Evolutionary conservation across 306 rosid genomes (phyloP), one percentile per base, ranked within the genome.

Genomic region (Pterocarpus santalinus): DNA sequence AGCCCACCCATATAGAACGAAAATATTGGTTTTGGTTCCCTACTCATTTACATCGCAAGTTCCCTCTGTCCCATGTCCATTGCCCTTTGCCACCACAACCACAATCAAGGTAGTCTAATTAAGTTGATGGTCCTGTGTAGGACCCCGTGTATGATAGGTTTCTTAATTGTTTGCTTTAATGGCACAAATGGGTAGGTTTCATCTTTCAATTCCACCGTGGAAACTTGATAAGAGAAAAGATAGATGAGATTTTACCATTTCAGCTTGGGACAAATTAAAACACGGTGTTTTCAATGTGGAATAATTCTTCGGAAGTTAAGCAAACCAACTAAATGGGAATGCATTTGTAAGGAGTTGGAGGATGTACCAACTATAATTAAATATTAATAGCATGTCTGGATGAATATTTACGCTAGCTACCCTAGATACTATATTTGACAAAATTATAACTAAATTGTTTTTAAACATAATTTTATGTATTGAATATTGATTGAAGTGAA

Each of bases 71-170:
- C 28, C 56, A 51, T 73, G 82, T 72, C 58, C 10, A 65, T 72
- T 78, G 76, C 49, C 12, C 12, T 64, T 38, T 67, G 86, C 67
- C 56, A 52, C 60, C 9, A 16, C 82, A 69, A 75, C 53, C 56
- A 68, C 78, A 36, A 33, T 65, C 61, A 43, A 38, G 8, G 43
- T 33, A 36, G 47, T 39, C 83, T 22, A 67, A 43, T 73, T 36
- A 67, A 81, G 69, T 15, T 5, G 56, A 46, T 58, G 65, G 15
- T 60, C 34, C 63, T 58, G 6, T 10, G 15, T 65, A 35, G 79
- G 76, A 5, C 82, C 71, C 64, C 62, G 12, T 17, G 1, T 10
- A 32, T 79, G 28, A 22, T 32, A 56, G 62, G 17, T 0, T 8
- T 57, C 56, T 13, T 49, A 35, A 58, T 46, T 57, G 4, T 9